Evolutionary conservation across 73 alveolate genomes (phyloP).

Genomic region (Paramecium bursaria): DNA sequence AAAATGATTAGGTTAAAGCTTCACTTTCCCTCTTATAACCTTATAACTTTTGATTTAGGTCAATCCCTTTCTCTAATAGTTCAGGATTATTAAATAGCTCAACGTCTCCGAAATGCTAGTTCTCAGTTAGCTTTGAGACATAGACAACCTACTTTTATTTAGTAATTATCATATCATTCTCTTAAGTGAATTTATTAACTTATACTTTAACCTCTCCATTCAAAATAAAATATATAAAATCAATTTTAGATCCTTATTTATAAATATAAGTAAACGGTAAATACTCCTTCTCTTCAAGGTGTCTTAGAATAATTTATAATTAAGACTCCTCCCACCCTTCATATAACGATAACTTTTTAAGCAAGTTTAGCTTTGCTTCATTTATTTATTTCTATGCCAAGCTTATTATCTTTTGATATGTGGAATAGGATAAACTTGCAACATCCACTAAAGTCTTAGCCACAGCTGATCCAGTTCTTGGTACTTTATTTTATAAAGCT

Average conservation of each 20-base stretch:
- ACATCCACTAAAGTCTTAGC: not conserved
- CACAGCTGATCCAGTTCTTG: constrained; percentile 19
- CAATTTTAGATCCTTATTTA: not conserved
- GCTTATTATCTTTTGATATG: constrained; percentile 9
- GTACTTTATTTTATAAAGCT: constrained; percentile 25
- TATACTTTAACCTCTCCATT: constrained; percentile 6
- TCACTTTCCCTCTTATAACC: constrained; percentile 6
- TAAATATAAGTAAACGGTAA: constrained; percentile 18
- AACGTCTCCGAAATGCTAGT: constrained; percentile 29
- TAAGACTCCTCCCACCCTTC: constrained; percentile 52
- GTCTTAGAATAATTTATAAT: not conserved
- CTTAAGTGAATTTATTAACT: not conserved
- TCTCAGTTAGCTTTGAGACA: constrained; percentile 1
- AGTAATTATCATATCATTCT: not conserved
- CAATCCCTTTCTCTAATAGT: too few relatives aligned
- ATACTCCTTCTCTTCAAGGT: constrained; percentile 21
- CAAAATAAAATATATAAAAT: constrained; percentile 37
- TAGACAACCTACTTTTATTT: not conserved
- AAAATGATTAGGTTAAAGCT: constrained; percentile 11
- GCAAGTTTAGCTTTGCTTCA: constrained; percentile 14
- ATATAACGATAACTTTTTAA: constrained; percentile 9
- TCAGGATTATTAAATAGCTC: constrained; percentile 16
- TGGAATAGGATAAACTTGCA: constrained; percentile 1
- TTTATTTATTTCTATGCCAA: constrained; percentile 4
- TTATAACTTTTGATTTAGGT: too few relatives aligned